Evolutionary conservation across 306 rosid genomes (phyloP).

Genomic region (Arachis stenosperma): DNA sequence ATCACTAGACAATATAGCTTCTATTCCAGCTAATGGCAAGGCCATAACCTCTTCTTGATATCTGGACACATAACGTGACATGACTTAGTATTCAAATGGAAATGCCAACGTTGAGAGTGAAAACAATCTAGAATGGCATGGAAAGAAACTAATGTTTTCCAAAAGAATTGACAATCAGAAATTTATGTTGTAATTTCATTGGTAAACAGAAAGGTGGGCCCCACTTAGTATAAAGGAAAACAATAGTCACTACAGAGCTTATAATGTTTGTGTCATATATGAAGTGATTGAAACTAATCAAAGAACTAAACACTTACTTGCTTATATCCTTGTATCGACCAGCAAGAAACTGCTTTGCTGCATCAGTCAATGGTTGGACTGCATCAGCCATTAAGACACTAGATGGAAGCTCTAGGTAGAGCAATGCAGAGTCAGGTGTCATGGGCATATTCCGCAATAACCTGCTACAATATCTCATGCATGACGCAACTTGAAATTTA

Average conservation of each 20-base stretch:
- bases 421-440: constrained; percentile 97
- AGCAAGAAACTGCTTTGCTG: constrained; percentile 96
- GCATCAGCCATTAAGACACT: constrained; percentile 96
- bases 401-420: constrained; percentile 91
- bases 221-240: constrained; percentile 7
- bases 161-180: constrained; percentile 8
- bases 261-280: background rate
- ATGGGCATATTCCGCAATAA: constrained; percentile 70
- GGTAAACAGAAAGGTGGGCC: background rate
- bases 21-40: constrained; percentile 91
- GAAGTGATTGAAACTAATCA: background rate
- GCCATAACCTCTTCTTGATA: constrained; percentile 86
- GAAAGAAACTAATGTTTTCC: constrained; percentile 17
- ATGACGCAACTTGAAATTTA: constrained; percentile 96
- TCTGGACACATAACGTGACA: constrained; percentile 52
- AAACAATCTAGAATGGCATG: constrained; percentile 19
- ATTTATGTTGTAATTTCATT: background rate
- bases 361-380: constrained; percentile 91
- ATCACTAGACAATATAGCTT: constrained; percentile 87
- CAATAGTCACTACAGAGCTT: background rate
- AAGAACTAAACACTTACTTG: constrained; percentile 57
- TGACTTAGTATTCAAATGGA: constrained; percentile 29
- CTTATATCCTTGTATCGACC: constrained; percentile 84
- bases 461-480: constrained; percentile 91
- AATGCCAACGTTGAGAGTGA: background rate